A percentile compares a stretch with the other conserved stretches of the same genome.
Evolutionary conservation across 2,329 filamentous ascomycete genomes (phyloP).

Genomic region (Mollisia scopiformis): DNA sequence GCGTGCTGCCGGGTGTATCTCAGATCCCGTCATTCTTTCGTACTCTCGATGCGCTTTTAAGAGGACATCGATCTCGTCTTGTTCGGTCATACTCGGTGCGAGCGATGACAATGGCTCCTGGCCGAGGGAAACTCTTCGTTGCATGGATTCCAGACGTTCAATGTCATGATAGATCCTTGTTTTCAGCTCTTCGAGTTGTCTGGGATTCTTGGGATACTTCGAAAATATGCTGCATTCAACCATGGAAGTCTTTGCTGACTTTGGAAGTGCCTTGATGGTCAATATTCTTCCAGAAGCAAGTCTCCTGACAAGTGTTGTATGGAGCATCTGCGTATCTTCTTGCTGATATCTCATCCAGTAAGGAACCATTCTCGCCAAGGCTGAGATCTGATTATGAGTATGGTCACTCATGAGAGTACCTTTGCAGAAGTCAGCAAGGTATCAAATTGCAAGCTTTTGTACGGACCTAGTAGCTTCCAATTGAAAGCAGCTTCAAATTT

Average conservation of each 20-base stretch:
- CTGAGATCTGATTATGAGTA: background rate
- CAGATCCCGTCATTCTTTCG: slow-evolving; percentile 18
- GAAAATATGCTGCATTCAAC: slow-evolving; percentile 13
- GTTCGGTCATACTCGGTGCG: background rate
- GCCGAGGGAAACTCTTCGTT: background rate
- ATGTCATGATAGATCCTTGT: slow-evolving; percentile 9
- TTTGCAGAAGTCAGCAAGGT: background rate
- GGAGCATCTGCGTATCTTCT: background rate
- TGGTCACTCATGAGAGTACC: background rate
- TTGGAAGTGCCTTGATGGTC: slow-evolving; percentile 8
- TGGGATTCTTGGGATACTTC: background rate
- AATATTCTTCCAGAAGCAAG: slow-evolving; percentile 1
- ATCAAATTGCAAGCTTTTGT: background rate
- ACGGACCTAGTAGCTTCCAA: slow-evolving; percentile 34
- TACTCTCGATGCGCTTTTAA: slow-evolving; percentile 23
- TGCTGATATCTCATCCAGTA: background rate
- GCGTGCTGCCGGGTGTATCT: slow-evolving; percentile 30
- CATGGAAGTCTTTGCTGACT: slow-evolving; percentile 8
- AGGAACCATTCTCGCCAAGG: background rate
- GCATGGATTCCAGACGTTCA: slow-evolving; percentile 1
- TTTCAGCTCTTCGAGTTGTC: slow-evolving; percentile 2
- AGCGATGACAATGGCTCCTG: slow-evolving; percentile 6
- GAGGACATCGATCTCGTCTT: slow-evolving; percentile 15
- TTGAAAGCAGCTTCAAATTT: slow-evolving; percentile 31
- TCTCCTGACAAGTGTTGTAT: slow-evolving; percentile 11